Percentiles rank a stretch among this genome's conserved stretches.
phyloP scores from a whole-genome alignment of 805 yeast species.

The Limtongia smithiae region DNA sequence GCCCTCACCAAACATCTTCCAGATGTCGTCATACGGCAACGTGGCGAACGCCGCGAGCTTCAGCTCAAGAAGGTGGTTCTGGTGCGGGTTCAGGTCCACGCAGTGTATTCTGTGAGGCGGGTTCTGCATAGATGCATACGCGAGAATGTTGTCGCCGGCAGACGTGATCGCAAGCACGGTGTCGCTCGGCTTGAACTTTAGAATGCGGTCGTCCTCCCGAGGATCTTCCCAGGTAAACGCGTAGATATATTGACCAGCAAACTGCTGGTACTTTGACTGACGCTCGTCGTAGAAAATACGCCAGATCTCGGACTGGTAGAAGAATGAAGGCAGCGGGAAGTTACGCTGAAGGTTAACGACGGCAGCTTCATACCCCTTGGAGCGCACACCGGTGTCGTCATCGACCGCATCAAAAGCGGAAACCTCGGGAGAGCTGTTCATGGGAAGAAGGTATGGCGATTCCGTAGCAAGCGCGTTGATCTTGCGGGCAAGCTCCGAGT shows the following conservation, averaged over 20 bases:
- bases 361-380: conserved; percentile 78
- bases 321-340: conserved; percentile 74
- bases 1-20: conserved; percentile 79
- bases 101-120: conserved; percentile 79
- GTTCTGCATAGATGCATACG: conserved; percentile 66
- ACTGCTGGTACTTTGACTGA: conserved; percentile 63
- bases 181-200: conserved; percentile 59
- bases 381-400: conserved; percentile 20
- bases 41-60: conserved; percentile 67
- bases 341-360: conserved; percentile 56
- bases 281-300: conserved; percentile 75
- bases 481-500: conserved; percentile 49
- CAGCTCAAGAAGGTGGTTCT: conserved; percentile 74
- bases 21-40: conserved; percentile 54
- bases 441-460: conserved; percentile 59
- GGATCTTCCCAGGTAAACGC: conserved; percentile 94
- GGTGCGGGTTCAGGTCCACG: conserved; percentile 79
- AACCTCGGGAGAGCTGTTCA: conserved; percentile 23
- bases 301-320: conserved; percentile 74
- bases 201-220: conserved; percentile 66
- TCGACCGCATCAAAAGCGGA: conserved; percentile 15
- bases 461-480: conserved; percentile 74
- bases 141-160: conserved; percentile 77
- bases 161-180: conserved; percentile 80
- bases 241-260: conserved; percentile 74